Evolutionary conservation across 495 filamentous ascomycete genomes (phyloP).

Genomic region (Aspergillus steynii): DNA sequence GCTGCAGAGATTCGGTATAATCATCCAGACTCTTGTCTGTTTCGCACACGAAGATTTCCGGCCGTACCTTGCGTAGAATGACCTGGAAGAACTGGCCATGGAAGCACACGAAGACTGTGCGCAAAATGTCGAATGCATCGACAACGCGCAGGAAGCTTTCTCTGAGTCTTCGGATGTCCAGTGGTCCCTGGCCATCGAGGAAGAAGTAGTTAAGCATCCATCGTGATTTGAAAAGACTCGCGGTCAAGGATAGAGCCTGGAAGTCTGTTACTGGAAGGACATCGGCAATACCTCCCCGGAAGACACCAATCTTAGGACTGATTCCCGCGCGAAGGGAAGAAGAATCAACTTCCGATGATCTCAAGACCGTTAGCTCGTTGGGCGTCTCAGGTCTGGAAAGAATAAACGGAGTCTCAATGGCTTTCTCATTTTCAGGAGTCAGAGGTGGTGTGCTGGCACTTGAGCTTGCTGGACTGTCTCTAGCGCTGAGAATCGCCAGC

Average conservation of each 20-base stretch:
- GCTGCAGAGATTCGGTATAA: slow-evolving; percentile 50
- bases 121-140: slow-evolving; percentile 63
- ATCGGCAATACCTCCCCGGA: slow-evolving; percentile 56
- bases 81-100: slow-evolving; percentile 60
- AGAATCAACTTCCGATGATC: slow-evolving; percentile 42
- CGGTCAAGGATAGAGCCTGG: slow-evolving; percentile 63
- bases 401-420: slow-evolving; percentile 10
- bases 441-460: not conserved
- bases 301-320: slow-evolving; percentile 55
- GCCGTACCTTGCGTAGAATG: slow-evolving; percentile 55
- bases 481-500: slow-evolving; percentile 32
- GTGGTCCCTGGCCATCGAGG: slow-evolving; percentile 48
- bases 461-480: not conserved
- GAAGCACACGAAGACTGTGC: slow-evolving; percentile 66
- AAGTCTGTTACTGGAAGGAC: slow-evolving; percentile 63
- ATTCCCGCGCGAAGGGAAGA: slow-evolving; percentile 46
- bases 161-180: slow-evolving; percentile 50
- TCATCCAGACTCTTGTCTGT: slow-evolving; percentile 52
- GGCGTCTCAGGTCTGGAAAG: slow-evolving; percentile 24
- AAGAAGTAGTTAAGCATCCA: slow-evolving; percentile 61
- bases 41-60: slow-evolving; percentile 54
- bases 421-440: slow-evolving; percentile 14
- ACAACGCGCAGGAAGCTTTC: slow-evolving; percentile 46
- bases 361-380: slow-evolving; percentile 46
- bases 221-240: slow-evolving; percentile 51